Percentiles rank a stretch among this genome's conserved stretches.
Conservation (phyloP, 768 basidiomycete genomes). For the Hygrophoropsis aurantiaca region DNA sequence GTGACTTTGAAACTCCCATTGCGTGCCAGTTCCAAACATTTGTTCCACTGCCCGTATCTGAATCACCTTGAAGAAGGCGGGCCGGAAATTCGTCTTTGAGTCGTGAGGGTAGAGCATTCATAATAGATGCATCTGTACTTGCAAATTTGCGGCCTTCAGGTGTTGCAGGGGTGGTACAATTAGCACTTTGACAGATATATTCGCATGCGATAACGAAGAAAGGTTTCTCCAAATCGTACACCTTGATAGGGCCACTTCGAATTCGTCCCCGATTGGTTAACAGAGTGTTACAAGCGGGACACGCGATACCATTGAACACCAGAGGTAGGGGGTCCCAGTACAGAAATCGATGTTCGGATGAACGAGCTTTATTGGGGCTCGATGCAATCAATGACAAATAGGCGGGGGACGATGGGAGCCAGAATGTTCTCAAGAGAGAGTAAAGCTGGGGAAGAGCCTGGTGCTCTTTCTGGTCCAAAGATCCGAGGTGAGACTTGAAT, state of each 20-base stretch:
- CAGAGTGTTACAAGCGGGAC: conserved; percentile 61
- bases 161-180: conserved; percentile 43
- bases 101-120: conserved; percentile 65
- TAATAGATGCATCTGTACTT: conserved; percentile 70
- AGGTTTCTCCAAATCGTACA: conserved; percentile 76
- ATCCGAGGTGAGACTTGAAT: conserved; percentile 73
- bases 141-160: conserved; percentile 66
- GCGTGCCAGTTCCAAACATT: conserved; percentile 79
- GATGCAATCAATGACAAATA: conserved; percentile 79
- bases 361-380: conserved; percentile 56
- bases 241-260: conserved; percentile 69
- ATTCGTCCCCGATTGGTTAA: conserved; percentile 72
- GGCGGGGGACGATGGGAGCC: conserved; percentile 76
- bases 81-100: conserved; percentile 78
- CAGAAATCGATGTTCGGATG: conserved; percentile 72
- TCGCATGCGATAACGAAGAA: conserved; percentile 88
- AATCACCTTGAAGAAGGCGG: conserved; percentile 52
- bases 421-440: conserved; percentile 78
- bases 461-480: conserved; percentile 47
- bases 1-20: conserved; percentile 63
- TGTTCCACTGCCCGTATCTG: conserved; percentile 55
- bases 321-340: conserved; percentile 87
- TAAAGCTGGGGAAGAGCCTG: conserved; percentile 69
- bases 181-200: conserved; percentile 59
- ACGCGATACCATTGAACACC: conserved; percentile 79